Base-by-base conservation (phyloP, 495 filamentous ascomycete genomes). In the Articulospora tetracladia region DNA sequence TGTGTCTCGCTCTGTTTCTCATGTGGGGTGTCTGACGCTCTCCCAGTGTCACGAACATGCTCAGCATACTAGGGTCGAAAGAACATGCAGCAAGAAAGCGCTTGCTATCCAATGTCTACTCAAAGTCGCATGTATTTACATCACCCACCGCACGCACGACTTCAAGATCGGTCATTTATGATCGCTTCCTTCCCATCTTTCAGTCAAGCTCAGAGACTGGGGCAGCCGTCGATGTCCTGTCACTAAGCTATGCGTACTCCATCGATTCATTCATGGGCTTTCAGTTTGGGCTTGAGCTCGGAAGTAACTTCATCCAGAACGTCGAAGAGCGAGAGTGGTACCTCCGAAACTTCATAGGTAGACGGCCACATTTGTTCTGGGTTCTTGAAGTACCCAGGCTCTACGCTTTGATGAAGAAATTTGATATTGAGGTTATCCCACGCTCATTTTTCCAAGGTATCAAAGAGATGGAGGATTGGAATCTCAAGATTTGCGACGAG, bases 91-190 rank as follows among this genome's bases (percentile, higher is more conserved):
- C 68, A 2, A 77, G 83, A 44, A 90, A 89, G 68, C 81, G 85
- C 27, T 82, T 86, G 79, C 68, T 93, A 15, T 82, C 81, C 24
- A 79, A 87, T 64, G 74, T 87, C 32, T 91, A 88, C 73, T 86
- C 86, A 58, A 92, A 92, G 64, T 87, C 86, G 6, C 83, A 75
- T 59, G 68, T 93, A 39, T 81, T 86, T 59, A 73, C 76, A 19
- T 90, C 87, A 75, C 12, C 84, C 3, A 44, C 8, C n/a, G 39
- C n/a, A n/a, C 39, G 17, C 3, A 19, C 7, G 3, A 17, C 89
- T 56, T 82, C 84, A 17, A 69, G 76, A 32, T 69, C 70, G 1
- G 79, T 93, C 39, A 60, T 93, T 17, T 80, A 79, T 59, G 74
- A 80, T 8, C 78, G 86, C 27, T 69, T 93, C 2, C 66, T 91